These are phyloP conservation scores for Parasarocladium wereldwijsianum DNA, from an alignment of 2,329 filamentous ascomycete species.

Conservation along the genomic window DNA sequence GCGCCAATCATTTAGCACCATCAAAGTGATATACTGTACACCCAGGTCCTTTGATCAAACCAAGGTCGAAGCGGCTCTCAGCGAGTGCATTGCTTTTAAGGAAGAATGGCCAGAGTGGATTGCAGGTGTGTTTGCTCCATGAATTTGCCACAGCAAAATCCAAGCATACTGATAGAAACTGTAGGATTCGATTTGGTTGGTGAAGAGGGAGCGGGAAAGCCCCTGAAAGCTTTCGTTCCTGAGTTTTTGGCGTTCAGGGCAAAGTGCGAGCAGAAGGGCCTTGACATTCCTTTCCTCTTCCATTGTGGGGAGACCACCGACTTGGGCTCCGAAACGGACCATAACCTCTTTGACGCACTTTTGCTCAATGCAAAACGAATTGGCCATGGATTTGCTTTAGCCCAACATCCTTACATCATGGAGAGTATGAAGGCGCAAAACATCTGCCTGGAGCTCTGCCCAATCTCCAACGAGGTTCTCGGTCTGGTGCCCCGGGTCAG, in stretches of 20 bases:
- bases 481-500: conserved; percentile 51
- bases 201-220: conserved; percentile 46
- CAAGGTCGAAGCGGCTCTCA: conserved; percentile 35
- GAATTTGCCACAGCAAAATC: neutral
- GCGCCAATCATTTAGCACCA: conserved; percentile 37
- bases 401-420: conserved; percentile 53
- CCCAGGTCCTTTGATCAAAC: conserved; percentile 41
- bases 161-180: conserved; percentile 2
- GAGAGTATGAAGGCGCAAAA: conserved; percentile 45
- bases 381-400: conserved; percentile 57
- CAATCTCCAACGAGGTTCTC: conserved; percentile 63
- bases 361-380: conserved; percentile 53
- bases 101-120: conserved; percentile 40
- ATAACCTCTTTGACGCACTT: conserved; percentile 55
- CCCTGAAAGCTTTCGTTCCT: conserved; percentile 38
- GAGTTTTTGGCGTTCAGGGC: conserved; percentile 42
- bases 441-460: conserved; percentile 62
- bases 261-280: conserved; percentile 27
- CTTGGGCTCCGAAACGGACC: conserved; percentile 46
- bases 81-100: conserved; percentile 49
- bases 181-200: conserved; percentile 56
- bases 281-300: conserved; percentile 59
- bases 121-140: conserved; percentile 34
- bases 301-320: conserved; percentile 66
- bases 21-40: conserved; percentile 61